A percentile compares a stretch with the other conserved stretches of the same genome.
Conservation (phyloP, 139 green algal genomes). For the Monoraphidium neglectum region DNA sequence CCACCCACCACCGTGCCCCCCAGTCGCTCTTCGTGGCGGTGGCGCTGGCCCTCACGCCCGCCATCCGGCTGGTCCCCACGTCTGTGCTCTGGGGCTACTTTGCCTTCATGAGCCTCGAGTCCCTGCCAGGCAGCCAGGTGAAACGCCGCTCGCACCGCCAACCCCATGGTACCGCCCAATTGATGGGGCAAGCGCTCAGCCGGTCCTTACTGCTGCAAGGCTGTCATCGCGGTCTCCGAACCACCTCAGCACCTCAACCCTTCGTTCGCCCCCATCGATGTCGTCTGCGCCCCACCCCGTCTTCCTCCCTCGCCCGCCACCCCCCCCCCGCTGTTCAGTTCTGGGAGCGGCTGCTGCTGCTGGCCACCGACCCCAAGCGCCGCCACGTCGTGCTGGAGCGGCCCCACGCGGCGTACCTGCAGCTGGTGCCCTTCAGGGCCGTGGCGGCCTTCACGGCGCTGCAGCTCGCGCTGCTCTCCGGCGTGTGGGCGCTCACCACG, state of each 20-base stretch:
- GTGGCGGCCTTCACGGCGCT: conserved; percentile 76
- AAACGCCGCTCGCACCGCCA: too few species aligned
- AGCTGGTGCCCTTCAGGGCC: conserved; percentile 63
- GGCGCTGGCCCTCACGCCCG: conserved; percentile 69
- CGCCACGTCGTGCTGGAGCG: conserved; percentile 44
- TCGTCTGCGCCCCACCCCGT: too few species aligned
- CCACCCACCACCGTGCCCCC: too few species aligned
- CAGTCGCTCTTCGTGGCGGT: conserved; percentile 72
- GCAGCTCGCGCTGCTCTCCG: conserved; percentile 49
- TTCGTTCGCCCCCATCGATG: too few species aligned
- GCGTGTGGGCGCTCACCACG: conserved; percentile 46
- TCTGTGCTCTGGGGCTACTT: conserved; percentile 88
- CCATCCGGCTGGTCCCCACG: conserved; percentile 68
- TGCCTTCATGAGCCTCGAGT: conserved; percentile 86
- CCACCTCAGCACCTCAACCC: too few species aligned
- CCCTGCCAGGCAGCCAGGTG: conserved; percentile 72
- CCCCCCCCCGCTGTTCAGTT: conserved; percentile 31
- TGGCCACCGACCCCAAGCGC: conserved; percentile 68
- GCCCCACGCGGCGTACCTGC: conserved; percentile 64
- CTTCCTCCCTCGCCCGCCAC: too few species aligned
- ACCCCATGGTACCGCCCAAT: too few species aligned
- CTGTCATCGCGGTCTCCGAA: too few species aligned
- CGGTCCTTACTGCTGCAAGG: too few species aligned
- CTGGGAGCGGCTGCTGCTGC: conserved; percentile 72
- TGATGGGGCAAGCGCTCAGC: too few species aligned